Conservation (phyloP, 805 yeast genomes). For the Wickerhamomyces ciferrii region DNA sequence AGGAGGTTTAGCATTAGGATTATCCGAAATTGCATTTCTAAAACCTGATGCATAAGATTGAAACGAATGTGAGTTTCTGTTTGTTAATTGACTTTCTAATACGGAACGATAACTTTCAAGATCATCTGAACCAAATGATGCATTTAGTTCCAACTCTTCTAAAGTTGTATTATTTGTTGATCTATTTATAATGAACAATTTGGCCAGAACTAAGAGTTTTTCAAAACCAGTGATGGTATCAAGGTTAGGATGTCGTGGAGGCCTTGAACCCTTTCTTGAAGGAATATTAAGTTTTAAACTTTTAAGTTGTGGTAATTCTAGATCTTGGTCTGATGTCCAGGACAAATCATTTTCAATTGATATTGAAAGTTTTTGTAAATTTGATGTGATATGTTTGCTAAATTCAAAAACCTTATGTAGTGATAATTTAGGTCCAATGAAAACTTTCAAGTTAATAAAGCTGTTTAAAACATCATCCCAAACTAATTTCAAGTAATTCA, state of each 20-base stretch:
- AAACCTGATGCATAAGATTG: too few relatives aligned
- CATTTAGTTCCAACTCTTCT: constrained; percentile 14
- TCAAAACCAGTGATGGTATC: background rate
- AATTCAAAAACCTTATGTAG: constrained; percentile 10
- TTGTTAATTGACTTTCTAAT: too few relatives aligned
- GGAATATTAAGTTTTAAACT: constrained; percentile 9
- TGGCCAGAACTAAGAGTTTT: background rate
- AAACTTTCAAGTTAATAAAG: constrained; percentile 8
- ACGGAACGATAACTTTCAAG: too few relatives aligned
- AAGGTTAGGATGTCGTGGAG: too few relatives aligned
- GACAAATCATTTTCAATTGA: constrained; percentile 2
- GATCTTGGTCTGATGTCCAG: background rate
- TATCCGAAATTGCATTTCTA: constrained; percentile 1
- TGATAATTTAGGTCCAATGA: constrained; percentile 14
- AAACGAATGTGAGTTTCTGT: too few relatives aligned
- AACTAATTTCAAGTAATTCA: constrained; percentile 14
- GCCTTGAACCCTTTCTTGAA: too few relatives aligned
- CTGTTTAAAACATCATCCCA: constrained; percentile 15
- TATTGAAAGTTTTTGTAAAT: constrained; percentile 7
- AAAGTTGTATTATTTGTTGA: background rate
- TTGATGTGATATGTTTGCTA: background rate
- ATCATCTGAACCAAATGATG: constrained; percentile 16
- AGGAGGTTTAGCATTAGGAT: constrained; percentile 7
- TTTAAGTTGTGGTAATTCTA: constrained; percentile 7
- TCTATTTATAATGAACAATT: background rate